Conservation (phyloP, 225 moss, liverwort and hornwort genomes). For the Pleurozium schreberi region DNA sequence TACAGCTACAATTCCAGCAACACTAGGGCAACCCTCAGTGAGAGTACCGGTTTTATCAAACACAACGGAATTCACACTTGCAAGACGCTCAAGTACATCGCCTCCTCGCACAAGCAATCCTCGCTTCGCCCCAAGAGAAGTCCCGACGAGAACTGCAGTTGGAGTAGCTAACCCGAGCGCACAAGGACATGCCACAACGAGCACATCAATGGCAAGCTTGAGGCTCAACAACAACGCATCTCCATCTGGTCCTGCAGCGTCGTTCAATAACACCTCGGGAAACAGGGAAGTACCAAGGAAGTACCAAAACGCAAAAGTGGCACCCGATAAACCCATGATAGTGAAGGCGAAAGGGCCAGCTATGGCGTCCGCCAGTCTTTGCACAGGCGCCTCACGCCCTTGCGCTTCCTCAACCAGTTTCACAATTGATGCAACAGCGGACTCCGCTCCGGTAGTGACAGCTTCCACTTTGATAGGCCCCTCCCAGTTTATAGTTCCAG, state of each 20-base stretch:
- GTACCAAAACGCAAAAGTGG: conserved; percentile 90
- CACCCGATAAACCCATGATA: conserved; percentile 76
- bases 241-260: conserved; percentile 71
- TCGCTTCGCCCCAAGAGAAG: conserved; percentile 79
- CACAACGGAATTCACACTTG: conserved; percentile 56
- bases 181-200: conserved; percentile 95
- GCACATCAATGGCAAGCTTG: conserved; percentile 88
- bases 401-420: conserved; percentile 89
- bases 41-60: conserved; percentile 95
- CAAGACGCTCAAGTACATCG: conserved; percentile 80
- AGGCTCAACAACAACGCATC: conserved; percentile 67
- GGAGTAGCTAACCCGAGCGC: conserved; percentile 92
- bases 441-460: conserved; percentile 45
- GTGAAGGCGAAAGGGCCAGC: conserved; percentile 84
- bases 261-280: conserved; percentile 75
- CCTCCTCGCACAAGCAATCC: conserved; percentile 81
- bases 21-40: conserved; percentile 78
- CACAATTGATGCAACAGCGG: conserved; percentile 71
- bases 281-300: conserved; percentile 59
- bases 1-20: conserved; percentile 44
- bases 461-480: conserved; percentile 83
- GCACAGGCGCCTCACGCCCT: conserved; percentile 87
- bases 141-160: conserved; percentile 92
- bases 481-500: conserved; percentile 95
- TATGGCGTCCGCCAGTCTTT: conserved; percentile 71